phyloP scores from a whole-genome alignment of 202 grass and related monocot genomes.

The Bolboschoenoplectus hybrid region DNA sequence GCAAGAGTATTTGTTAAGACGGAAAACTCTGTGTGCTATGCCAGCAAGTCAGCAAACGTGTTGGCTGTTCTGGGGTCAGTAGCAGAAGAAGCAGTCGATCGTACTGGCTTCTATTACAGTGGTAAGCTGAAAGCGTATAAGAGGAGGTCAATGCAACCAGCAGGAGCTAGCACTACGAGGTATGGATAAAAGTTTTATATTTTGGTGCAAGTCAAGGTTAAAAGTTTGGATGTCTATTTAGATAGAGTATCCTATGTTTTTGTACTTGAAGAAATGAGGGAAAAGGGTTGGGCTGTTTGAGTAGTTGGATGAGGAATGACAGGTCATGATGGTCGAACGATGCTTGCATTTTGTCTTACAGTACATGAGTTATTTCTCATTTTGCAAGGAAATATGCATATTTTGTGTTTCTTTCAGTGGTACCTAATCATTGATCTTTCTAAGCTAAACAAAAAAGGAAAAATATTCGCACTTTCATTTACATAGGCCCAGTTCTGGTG shows the following conservation, averaged over 20 bases:
- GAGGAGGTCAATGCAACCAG: slow-evolving; percentile 58
- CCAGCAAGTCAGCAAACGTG: slow-evolving; percentile 97
- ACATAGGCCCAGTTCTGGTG: slow-evolving; percentile 73
- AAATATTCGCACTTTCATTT: slow-evolving; percentile 43
- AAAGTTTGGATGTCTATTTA: slow-evolving; percentile 11
- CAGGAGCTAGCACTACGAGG: slow-evolving; percentile 73
- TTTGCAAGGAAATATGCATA: background rate
- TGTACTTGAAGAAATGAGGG: slow-evolving; percentile 2
- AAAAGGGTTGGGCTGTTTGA: background rate
- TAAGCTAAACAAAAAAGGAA: slow-evolving; percentile 30
- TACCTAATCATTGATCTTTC: slow-evolving; percentile 4
- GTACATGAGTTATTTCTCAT: slow-evolving; percentile 8
- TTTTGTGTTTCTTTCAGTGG: background rate
- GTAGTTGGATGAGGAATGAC: slow-evolving; percentile 13
- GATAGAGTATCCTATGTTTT: slow-evolving; percentile 1
- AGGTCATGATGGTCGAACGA: background rate
- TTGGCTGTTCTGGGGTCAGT: slow-evolving; percentile 90
- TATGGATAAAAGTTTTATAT: slow-evolving; percentile 48
- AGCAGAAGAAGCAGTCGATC: slow-evolving; percentile 78
- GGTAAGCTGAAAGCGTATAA: slow-evolving; percentile 71
- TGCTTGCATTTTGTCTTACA: background rate
- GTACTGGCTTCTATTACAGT: slow-evolving; percentile 95
- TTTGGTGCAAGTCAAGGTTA: slow-evolving; percentile 24
- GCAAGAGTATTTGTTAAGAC: background rate
- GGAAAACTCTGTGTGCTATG: slow-evolving; percentile 28